Base-by-base conservation (phyloP, 179 eudicot genomes). In the Beta corolliflora region DNA sequence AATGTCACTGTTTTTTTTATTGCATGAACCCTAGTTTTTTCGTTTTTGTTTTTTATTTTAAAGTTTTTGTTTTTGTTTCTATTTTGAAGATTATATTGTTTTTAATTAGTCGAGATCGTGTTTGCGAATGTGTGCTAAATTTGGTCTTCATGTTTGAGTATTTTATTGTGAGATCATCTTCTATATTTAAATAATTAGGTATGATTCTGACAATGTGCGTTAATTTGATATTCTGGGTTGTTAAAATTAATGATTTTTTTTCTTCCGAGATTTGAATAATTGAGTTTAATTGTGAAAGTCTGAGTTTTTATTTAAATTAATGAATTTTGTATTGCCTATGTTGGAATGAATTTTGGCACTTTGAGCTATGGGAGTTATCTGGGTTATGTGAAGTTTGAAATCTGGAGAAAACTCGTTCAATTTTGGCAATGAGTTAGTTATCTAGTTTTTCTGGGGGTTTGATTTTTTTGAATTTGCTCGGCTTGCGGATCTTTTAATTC, bases 21-120 rank as follows among this genome's bases (percentile, higher is more conserved):
- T 61, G 61, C 61, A 74, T 23, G 73, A 74, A 41, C 59, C 60
- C 77, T 63, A 58, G n/a, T 9, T 73, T 71, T 66, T 36, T 25
- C 0, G 1, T 25, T 31, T 23, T 45, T 2, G 70, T 9, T 46
- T 12, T 58, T 31, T 73, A 61, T 58, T 45, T 12, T 25, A 25
- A 68, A 41, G 23, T 64, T 73, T 59, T 36, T 44, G 59, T 55
- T 67, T 54, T 31, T n/a, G 46, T 45, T 44, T 45, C 25, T 41
- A 29, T 4, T 71, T 52, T 41, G n/a, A 44, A 12, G 8, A 8
- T 65, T 15, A 4, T 73, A 50, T 4, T 53, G 54, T 73, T 53
- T 54, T 14, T 52, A 16, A 53, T 15, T 52, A 13, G 5, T 15
- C 14, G 46, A 29, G 76, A 73, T 73, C 60, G 44, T 14, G 9